Evolutionary conservation across 2,329 filamentous ascomycete species (phyloP).

Genomic region (Pestalotiopsis sp.): DNA sequence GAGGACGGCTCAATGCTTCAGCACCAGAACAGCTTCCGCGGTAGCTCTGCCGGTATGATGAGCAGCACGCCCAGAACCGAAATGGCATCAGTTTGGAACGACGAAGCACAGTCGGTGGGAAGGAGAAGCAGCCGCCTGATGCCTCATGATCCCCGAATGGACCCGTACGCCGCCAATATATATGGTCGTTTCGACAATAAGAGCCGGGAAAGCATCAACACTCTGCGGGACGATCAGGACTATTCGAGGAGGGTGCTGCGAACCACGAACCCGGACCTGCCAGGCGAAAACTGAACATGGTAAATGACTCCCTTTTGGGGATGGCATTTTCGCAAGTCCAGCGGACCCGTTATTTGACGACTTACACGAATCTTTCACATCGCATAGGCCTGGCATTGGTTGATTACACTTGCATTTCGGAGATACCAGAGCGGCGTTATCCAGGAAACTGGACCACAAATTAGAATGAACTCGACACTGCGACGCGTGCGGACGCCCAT

Average conservation of each 20-base stretch:
- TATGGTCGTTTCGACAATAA: conserved; percentile 57
- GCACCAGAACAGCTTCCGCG: conserved; percentile 49
- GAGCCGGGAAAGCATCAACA: conserved; percentile 66
- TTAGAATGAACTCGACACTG: conserved; percentile 17
- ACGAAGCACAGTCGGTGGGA: conserved; percentile 40
- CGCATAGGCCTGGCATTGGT: conserved; percentile 26
- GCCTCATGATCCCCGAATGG: conserved; percentile 65
- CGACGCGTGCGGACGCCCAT: background rate
- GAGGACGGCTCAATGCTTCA: conserved; percentile 43
- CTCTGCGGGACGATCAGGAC: conserved; percentile 66
- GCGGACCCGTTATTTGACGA: conserved; percentile 27
- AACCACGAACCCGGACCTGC: conserved; percentile 64
- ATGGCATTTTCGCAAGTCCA: conserved; percentile 16
- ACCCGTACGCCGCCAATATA: conserved; percentile 60
- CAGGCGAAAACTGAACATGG: conserved; percentile 26
- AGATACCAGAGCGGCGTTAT: conserved; percentile 51
- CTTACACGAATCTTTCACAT: conserved; percentile 33
- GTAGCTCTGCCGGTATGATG: conserved; percentile 54
- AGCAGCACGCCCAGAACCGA: conserved; percentile 43
- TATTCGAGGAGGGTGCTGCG: conserved; percentile 67
- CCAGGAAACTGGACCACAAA: conserved; percentile 24
- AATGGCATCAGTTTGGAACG: conserved; percentile 44
- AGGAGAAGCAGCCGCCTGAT: conserved; percentile 57
- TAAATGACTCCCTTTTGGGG: background rate
- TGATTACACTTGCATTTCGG: conserved; percentile 41